Base-by-base conservation (phyloP, 306 rosid genomes). In the Quercus wislizeni region DNA sequence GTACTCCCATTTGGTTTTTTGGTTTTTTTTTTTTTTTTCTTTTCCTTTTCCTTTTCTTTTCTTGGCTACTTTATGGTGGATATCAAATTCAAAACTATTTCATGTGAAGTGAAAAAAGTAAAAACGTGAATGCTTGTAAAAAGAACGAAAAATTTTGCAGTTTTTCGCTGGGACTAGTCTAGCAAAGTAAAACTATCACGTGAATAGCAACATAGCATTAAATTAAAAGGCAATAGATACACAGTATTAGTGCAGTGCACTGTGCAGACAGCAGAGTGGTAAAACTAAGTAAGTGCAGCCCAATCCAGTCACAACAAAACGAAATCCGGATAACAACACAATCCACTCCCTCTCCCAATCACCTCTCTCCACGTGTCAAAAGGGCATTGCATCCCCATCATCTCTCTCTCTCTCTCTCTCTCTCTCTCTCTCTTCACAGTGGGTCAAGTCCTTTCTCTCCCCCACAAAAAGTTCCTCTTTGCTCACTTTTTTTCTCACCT, bases 251-350 rank as follows among this genome's bases (percentile, higher is more conserved):
- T 8, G 46, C 46, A 41, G 12, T 41, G 41, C 41, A 33, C 30
- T 1, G 33, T 31, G 41, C 41, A 35, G 10, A 57, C 25, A 9
- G 23, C 63, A 2, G 5, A n/a, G 28, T 8, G 20, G 7, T 25
- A 0, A 59, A 5, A 2, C 1, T 1, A 23, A 25, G 6, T 19
- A 4, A 64, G 12, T 17, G 25, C 23, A 31, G 49, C 73, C 63
- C 79, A 77, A 71, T 74, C 80, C 65, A 79, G 38, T 70, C 77
- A 84, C 64, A 69, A 59, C 82, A 12, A 69, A 88, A 78, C 80
- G 97, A 87, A 86, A 92, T 95, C 97, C 74, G 82, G 99, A 95
- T 95, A 91, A 86, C 91, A 85, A 65, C 80, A 76, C 79, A 94
- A 94, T 94, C 97, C 90, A 81, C 76, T 0, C 0, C 8, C 6